A percentile compares a stretch with the other conserved stretches of the same genome.
Evolutionary conservation across 2,329 filamentous ascomycete genomes (phyloP).

Genomic region (Aspergillus quadrilineatus): DNA sequence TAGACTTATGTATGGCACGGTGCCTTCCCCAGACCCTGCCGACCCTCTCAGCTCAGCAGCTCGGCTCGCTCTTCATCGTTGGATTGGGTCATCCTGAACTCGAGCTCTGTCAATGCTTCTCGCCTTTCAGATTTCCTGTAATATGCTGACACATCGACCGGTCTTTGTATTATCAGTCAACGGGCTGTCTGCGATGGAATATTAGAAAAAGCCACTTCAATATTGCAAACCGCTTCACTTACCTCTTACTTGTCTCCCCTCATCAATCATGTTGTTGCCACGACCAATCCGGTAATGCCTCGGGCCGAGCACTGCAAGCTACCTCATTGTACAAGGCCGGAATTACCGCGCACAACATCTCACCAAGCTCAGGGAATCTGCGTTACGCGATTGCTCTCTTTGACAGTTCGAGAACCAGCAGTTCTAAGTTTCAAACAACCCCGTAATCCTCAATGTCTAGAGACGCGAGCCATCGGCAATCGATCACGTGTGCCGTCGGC

Average conservation of each 20-base stretch:
- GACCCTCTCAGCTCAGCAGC: not conserved
- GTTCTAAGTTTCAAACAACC: too few relatives aligned
- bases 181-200: not conserved
- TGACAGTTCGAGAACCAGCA: not conserved
- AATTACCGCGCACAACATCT: not conserved
- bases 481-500: conserved; percentile 1
- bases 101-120: not conserved
- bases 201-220: not conserved
- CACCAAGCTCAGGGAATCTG: not conserved
- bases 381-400: not conserved
- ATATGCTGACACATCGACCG: not conserved
- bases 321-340: not conserved
- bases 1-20: not conserved
- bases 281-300: conserved; percentile 8
- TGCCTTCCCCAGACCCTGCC: not conserved
- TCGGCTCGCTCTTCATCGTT: not conserved
- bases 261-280: not conserved
- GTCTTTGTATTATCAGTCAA: not conserved
- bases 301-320: conserved; percentile 2
- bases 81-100: not conserved
- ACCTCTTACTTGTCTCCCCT: not conserved
- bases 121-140: not conserved
- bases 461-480: not conserved
- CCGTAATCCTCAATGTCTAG: not conserved
- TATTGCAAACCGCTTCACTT: not conserved